Conservation (phyloP, 805 yeast genomes). For the Spathaspora sp. region DNA sequence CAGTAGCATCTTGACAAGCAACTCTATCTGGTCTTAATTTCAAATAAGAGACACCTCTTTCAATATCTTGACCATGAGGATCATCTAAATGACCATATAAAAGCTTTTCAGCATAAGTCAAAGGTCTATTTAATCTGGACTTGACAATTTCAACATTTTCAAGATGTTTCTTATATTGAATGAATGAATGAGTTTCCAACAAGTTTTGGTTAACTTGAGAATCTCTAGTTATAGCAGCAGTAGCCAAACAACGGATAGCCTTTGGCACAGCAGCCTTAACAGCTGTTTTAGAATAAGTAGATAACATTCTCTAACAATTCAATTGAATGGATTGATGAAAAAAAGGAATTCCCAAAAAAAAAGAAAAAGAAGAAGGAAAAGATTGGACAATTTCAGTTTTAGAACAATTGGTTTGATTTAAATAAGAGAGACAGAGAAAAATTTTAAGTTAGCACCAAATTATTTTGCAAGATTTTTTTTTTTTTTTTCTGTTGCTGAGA, state of each 20-base stretch:
- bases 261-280: slow-evolving; percentile 24
- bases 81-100: slow-evolving; percentile 92
- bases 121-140: slow-evolving; percentile 78
- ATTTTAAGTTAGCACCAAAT: background rate
- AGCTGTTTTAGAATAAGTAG: slow-evolving; percentile 36
- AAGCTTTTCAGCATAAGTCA: slow-evolving; percentile 93
- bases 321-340: background rate
- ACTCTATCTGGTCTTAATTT: slow-evolving; percentile 97
- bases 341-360: background rate
- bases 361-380: background rate
- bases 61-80: slow-evolving; percentile 81
- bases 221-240: slow-evolving; percentile 57
- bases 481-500: background rate
- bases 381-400: background rate
- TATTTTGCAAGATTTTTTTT: background rate
- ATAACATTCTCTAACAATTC: slow-evolving; percentile 27
- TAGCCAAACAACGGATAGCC: slow-evolving; percentile 47
- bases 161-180: slow-evolving; percentile 86
- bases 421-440: background rate
- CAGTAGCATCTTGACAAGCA: slow-evolving; percentile 98
- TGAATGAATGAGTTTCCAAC: slow-evolving; percentile 78
- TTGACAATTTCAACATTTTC: slow-evolving; percentile 86
- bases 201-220: slow-evolving; percentile 78
- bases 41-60: slow-evolving; percentile 86
- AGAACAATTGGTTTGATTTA: background rate